These are phyloP conservation scores for Talaromyces thailandensis DNA, from an alignment of 495 filamentous ascomycete species.

Conservation along the genomic window DNA sequence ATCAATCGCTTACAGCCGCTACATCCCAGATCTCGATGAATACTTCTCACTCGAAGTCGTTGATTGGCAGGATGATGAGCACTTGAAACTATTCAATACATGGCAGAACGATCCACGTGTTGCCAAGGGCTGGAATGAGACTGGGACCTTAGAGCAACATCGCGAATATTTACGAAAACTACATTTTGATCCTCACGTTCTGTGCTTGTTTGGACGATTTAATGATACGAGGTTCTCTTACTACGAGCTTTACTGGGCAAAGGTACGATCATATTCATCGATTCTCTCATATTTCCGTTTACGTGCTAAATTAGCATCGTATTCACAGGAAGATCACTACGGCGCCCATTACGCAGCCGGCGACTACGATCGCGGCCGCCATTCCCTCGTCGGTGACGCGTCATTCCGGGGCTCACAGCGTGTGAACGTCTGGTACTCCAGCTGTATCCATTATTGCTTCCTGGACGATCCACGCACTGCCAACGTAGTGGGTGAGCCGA, in stretches of 20 bases:
- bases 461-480: constrained; percentile 59
- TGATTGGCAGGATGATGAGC: constrained; percentile 42
- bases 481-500: constrained; percentile 57
- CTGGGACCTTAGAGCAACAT: constrained; percentile 54
- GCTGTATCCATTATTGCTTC: constrained; percentile 61
- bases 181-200: constrained; percentile 53
- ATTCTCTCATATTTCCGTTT: neutral
- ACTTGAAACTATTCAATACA: constrained; percentile 51
- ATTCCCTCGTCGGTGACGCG: constrained; percentile 58
- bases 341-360: constrained; percentile 55
- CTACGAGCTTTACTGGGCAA: constrained; percentile 65
- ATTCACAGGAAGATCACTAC: constrained; percentile 52
- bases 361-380: constrained; percentile 58
- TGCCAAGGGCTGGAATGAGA: constrained; percentile 60
- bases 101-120: constrained; percentile 69
- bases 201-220: constrained; percentile 53
- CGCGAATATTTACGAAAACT: constrained; percentile 49
- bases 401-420: constrained; percentile 55
- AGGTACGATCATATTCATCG: constrained; percentile 32
- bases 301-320: constrained; percentile 2
- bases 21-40: constrained; percentile 56
- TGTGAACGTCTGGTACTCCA: constrained; percentile 60
- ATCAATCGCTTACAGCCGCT: constrained; percentile 56
- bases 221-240: constrained; percentile 55
- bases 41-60: constrained; percentile 58